Evolutionary conservation across 257 asterid species (phyloP).

Genomic region (Solanum clarkiae): DNA sequence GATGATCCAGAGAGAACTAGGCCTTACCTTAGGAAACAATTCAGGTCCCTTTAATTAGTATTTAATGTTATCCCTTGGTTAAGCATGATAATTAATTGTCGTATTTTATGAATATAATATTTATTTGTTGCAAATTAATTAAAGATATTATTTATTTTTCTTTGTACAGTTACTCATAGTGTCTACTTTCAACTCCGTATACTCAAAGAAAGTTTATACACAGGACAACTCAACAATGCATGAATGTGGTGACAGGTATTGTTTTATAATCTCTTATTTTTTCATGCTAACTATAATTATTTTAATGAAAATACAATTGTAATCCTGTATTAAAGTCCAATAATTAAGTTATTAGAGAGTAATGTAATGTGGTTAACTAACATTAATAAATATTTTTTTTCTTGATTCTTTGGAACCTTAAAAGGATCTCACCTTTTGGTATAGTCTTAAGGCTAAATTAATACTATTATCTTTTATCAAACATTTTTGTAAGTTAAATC

Average conservation of each 20-base stretch:
- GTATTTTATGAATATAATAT: background rate
- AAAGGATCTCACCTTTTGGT: background rate
- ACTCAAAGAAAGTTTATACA: background rate
- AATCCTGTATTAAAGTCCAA: background rate
- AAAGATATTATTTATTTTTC: background rate
- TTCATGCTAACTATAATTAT: background rate
- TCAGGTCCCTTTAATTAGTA: background rate
- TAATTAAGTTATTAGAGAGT: background rate
- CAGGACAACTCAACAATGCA: background rate
- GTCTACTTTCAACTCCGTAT: background rate
- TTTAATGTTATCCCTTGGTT: background rate
- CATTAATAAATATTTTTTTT: background rate
- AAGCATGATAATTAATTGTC: background rate
- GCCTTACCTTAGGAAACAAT: background rate
- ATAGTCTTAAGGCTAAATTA: background rate
- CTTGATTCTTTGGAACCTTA: slow-evolving; percentile 1
- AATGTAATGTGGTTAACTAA: background rate
- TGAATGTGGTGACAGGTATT: background rate
- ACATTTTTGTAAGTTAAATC: background rate
- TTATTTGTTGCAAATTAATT: background rate
- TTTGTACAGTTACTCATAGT: background rate
- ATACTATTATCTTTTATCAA: background rate
- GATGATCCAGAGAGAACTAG: background rate
- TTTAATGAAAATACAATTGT: background rate
- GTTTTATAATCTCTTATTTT: background rate